Percentiles rank a stretch among this genome's conserved stretches.
Evolutionary conservation across 768 basidiomycete species (phyloP).

Genomic region (Boletus rubroflammeus): DNA sequence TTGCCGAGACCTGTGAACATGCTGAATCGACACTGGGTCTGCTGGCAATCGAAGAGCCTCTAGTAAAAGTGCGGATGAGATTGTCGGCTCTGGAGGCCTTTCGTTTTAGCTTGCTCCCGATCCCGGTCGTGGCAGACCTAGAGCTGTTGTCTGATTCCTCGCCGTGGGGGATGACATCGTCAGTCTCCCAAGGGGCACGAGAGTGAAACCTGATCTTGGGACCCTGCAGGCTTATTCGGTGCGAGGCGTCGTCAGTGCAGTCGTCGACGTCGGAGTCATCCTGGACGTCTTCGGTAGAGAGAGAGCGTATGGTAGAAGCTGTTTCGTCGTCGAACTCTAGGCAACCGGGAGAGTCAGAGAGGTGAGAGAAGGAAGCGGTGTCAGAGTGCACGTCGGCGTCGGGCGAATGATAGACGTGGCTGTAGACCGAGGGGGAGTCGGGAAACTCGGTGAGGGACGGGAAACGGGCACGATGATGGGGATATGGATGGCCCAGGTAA

Average conservation of each 20-base stretch:
- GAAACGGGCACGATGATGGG: constrained; percentile 39
- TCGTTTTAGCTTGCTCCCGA: constrained; percentile 29
- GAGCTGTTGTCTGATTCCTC: constrained; percentile 43
- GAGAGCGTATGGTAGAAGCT: constrained; percentile 23
- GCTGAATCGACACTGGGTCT: constrained; percentile 67
- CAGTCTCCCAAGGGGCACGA: constrained; percentile 77
- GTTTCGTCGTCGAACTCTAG: constrained; percentile 56
- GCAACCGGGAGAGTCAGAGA: constrained; percentile 45
- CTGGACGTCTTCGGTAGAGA: constrained; percentile 31
- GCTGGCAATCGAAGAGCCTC: constrained; percentile 39
- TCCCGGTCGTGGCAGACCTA: constrained; percentile 29
- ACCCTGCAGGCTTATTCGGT: constrained; percentile 70
- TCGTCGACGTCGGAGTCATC: constrained; percentile 36
- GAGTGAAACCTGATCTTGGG: constrained; percentile 82
- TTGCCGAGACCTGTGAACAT: constrained; percentile 47
- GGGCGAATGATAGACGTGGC: constrained; percentile 56
- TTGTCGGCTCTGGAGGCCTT: constrained; percentile 32
- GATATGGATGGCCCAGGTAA: constrained; percentile 38
- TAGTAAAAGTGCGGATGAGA: constrained; percentile 44
- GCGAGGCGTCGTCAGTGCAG: constrained; percentile 42
- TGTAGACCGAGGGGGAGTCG: constrained; percentile 71
- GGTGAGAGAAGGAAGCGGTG: constrained; percentile 37
- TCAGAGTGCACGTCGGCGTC: constrained; percentile 31
- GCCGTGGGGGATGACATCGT: constrained; percentile 43
- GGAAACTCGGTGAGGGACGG: constrained; percentile 55